Conservation (phyloP, 2,329 filamentous ascomycete genomes). For the Diaporthe longicolla region DNA sequence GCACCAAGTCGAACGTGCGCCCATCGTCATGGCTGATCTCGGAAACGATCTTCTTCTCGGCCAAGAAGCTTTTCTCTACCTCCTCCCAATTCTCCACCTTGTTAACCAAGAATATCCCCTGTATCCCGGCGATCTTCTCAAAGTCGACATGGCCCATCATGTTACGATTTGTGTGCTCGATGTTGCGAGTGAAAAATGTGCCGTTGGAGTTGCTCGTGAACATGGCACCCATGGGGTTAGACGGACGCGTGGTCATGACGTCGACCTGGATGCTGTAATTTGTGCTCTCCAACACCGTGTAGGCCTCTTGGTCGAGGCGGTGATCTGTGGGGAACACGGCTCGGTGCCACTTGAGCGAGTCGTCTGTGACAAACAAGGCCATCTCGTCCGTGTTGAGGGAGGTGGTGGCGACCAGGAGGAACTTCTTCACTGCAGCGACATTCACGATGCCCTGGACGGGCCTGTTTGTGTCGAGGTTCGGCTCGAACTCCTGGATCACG, state of each 20-base stretch:
- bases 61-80: constrained; percentile 67
- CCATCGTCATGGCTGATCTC: constrained; percentile 97
- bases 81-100: constrained; percentile 88
- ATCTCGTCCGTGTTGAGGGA: constrained; percentile 88
- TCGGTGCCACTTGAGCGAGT: constrained; percentile 89
- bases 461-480: constrained; percentile 79
- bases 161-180: constrained; percentile 93
- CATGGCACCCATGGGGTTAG: constrained; percentile 84
- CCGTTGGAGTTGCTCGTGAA: constrained; percentile 98
- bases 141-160: constrained; percentile 86
- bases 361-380: constrained; percentile 89
- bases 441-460: constrained; percentile 85
- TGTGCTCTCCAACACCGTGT: constrained; percentile 94
- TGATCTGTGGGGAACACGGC: constrained; percentile 90
- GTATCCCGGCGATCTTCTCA: constrained; percentile 91
- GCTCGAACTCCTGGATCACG: constrained; percentile 76
- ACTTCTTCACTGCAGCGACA: constrained; percentile 87
- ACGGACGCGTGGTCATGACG: constrained; percentile 79
- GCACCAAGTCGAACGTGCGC: constrained; percentile 81
- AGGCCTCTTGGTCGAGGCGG: constrained; percentile 85
- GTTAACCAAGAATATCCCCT: constrained; percentile 93
- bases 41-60: constrained; percentile 78
- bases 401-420: constrained; percentile 85
- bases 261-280: constrained; percentile 98
- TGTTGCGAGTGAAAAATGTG: constrained; percentile 93